A percentile compares a stretch with the other conserved stretches of the same genome.
These are phyloP conservation scores for Neophaeococcomyces aloes DNA, from an alignment of 2,329 filamentous ascomycete species.

Conservation along the genomic window DNA sequence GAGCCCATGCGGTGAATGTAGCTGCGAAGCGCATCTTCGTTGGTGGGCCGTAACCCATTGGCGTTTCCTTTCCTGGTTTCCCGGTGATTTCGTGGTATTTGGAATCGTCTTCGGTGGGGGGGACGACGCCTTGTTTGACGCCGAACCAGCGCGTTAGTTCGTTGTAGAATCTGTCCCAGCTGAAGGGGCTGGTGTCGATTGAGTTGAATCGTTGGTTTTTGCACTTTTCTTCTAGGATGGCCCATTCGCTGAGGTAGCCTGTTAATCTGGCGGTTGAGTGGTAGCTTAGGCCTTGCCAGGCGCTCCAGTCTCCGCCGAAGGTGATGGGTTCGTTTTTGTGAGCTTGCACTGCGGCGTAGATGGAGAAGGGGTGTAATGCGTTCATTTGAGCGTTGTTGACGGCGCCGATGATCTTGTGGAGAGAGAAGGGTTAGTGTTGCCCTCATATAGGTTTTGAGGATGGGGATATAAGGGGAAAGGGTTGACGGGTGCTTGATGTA, in stretches of 20 bases:
- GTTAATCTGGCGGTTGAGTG: slow-evolving; percentile 39
- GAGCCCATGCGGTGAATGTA: slow-evolving; percentile 38
- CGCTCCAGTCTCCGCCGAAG: slow-evolving; percentile 35
- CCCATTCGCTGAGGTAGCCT: slow-evolving; percentile 42
- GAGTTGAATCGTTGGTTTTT: slow-evolving; percentile 42
- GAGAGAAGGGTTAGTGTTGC: neutral
- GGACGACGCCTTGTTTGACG: slow-evolving; percentile 26
- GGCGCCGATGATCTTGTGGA: slow-evolving; percentile 4
- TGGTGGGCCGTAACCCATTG: slow-evolving; percentile 36
- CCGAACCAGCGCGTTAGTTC: slow-evolving; percentile 38
- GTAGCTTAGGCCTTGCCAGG: slow-evolving; percentile 36
- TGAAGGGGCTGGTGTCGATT: slow-evolving; percentile 35
- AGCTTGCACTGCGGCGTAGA: slow-evolving; percentile 41
- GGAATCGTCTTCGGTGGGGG: slow-evolving; percentile 23
- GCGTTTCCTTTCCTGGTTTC: slow-evolving; percentile 21
- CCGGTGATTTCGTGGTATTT: slow-evolving; percentile 13
- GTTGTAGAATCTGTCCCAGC: slow-evolving; percentile 41
- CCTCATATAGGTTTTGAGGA: neutral
- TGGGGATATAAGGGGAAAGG: neutral
- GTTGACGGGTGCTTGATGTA: too few species aligned
- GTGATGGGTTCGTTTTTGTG: slow-evolving; percentile 32
- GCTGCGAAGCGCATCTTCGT: slow-evolving; percentile 31
- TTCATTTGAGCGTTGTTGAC: slow-evolving; percentile 34
- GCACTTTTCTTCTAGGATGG: slow-evolving; percentile 33
- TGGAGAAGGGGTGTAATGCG: slow-evolving; percentile 36